phyloP scores from a whole-genome alignment of 1,284 basidiomycete species.

The Apiotrichum brassicae region DNA sequence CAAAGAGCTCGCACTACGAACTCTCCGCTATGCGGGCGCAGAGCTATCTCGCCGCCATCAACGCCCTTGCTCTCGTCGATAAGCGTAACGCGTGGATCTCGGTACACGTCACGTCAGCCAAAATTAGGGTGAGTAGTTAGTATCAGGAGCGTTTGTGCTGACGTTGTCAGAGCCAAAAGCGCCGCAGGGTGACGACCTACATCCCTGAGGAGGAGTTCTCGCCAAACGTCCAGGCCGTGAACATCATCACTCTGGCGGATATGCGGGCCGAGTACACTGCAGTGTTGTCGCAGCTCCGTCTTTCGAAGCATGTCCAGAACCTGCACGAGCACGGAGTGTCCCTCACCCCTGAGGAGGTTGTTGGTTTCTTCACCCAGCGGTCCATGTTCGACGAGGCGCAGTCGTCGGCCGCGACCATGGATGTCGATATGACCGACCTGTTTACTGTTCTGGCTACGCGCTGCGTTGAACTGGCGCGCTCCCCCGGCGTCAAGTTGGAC shows the following conservation, averaged over 20 bases:
- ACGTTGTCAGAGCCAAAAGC: slow-evolving; percentile 52
- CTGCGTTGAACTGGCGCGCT: slow-evolving; percentile 66
- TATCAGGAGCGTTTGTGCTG: background rate
- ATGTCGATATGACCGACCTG: slow-evolving; percentile 78
- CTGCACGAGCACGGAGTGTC: slow-evolving; percentile 54
- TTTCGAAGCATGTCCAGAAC: slow-evolving; percentile 59
- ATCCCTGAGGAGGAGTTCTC: slow-evolving; percentile 70
- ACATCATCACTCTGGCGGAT: slow-evolving; percentile 73
- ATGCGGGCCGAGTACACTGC: slow-evolving; percentile 79
- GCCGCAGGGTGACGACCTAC: slow-evolving; percentile 63
- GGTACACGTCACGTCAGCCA: slow-evolving; percentile 40
- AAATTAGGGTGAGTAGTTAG: slow-evolving; percentile 22
- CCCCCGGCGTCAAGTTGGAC: slow-evolving; percentile 27
- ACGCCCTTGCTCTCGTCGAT: slow-evolving; percentile 77
- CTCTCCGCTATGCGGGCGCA: slow-evolving; percentile 69
- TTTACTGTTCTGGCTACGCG: slow-evolving; percentile 72
- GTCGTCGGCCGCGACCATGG: slow-evolving; percentile 64
- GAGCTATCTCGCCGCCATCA: slow-evolving; percentile 78
- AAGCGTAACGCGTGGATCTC: slow-evolving; percentile 78
- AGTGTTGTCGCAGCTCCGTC: slow-evolving; percentile 69
- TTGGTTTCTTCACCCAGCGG: slow-evolving; percentile 71
- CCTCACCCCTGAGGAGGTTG: slow-evolving; percentile 63
- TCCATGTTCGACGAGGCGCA: slow-evolving; percentile 77
- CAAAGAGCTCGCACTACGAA: slow-evolving; percentile 49
- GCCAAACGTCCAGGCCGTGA: slow-evolving; percentile 56